Conservation (phyloP, 257 asterid genomes). For the Nemophila menziesii region DNA sequence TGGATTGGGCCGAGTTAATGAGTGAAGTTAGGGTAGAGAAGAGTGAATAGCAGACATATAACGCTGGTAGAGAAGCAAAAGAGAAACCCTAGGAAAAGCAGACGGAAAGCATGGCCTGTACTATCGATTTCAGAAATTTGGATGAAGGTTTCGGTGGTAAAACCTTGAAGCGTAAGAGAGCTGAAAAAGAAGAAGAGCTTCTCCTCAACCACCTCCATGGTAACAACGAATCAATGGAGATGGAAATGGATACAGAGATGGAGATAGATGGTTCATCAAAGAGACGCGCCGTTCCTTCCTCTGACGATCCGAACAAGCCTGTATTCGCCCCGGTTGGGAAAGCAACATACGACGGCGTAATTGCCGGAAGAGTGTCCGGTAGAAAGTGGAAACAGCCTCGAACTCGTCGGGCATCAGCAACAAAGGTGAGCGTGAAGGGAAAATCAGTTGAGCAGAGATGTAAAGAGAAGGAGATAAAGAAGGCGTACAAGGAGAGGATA, state of each 20-base stretch:
- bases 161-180: constrained; percentile 79
- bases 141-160: constrained; percentile 94
- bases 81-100: too few relatives aligned
- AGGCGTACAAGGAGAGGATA: constrained; percentile 28
- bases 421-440: constrained; percentile 47
- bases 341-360: constrained; percentile 80
- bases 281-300: constrained; percentile 55
- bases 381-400: constrained; percentile 84
- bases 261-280: constrained; percentile 26
- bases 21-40: too few relatives aligned
- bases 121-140: constrained; percentile 67
- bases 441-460: constrained; percentile 51
- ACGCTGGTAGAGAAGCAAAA: neutral
- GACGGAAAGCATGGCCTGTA: constrained; percentile 66
- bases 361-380: constrained; percentile 81
- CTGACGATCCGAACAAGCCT: constrained; percentile 54
- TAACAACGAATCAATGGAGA: constrained; percentile 25
- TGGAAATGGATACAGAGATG: constrained; percentile 7
- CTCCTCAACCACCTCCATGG: neutral
- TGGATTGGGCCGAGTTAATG: too few relatives aligned
- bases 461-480: constrained; percentile 67
- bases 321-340: constrained; percentile 37
- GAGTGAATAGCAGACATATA: too few relatives aligned
- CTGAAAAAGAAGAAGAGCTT: constrained; percentile 35
- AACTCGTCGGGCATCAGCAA: constrained; percentile 58